phyloP scores from a whole-genome alignment of 2,329 filamentous ascomycete species.

The Ophiostoma angusticollis region DNA sequence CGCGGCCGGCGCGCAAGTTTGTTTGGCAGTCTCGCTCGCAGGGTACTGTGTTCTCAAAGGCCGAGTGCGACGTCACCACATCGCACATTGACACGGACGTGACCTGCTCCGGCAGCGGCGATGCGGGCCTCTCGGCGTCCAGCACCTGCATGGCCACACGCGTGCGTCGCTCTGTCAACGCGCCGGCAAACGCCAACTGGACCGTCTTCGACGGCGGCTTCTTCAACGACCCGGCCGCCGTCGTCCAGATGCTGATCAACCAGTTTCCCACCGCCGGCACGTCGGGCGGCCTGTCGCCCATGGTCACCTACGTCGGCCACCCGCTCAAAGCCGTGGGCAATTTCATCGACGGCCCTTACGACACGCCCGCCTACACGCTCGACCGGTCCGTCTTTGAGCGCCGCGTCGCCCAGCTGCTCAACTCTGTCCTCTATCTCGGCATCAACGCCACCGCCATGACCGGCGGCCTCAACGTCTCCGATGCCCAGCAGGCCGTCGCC shows the following conservation, averaged over 20 bases:
- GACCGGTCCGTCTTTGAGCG: not conserved
- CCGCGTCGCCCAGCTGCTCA: slow-evolving; percentile 9
- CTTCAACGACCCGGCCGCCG: not conserved
- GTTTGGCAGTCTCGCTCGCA: slow-evolving; percentile 3
- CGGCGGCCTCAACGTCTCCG: slow-evolving; percentile 1
- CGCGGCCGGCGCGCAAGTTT: slow-evolving; percentile 4
- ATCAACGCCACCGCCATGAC: not conserved
- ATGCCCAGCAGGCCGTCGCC: not conserved
- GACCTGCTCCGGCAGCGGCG: slow-evolving; percentile 1
- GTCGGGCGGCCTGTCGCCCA: not conserved
- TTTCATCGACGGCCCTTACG: not conserved
- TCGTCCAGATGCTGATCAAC: not conserved
- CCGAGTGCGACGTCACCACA: slow-evolving; percentile 8
- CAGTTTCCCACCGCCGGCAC: slow-evolving; percentile 1
- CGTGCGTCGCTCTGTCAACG: slow-evolving; percentile 3
- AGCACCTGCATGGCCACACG: slow-evolving; percentile 3
- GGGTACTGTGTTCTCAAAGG: not conserved
- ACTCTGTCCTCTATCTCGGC: slow-evolving; percentile 5
- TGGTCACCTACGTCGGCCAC: slow-evolving; percentile 5
- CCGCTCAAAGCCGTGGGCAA: not conserved
- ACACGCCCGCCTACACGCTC: not conserved
- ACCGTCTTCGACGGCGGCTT: slow-evolving; percentile 6
- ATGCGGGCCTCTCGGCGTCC: not conserved
- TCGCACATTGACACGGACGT: slow-evolving; percentile 1
- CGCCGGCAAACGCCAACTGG: slow-evolving; percentile 1